Conservation (phyloP, 179 eudicot genomes). For the Vitellaria paradoxa region DNA sequence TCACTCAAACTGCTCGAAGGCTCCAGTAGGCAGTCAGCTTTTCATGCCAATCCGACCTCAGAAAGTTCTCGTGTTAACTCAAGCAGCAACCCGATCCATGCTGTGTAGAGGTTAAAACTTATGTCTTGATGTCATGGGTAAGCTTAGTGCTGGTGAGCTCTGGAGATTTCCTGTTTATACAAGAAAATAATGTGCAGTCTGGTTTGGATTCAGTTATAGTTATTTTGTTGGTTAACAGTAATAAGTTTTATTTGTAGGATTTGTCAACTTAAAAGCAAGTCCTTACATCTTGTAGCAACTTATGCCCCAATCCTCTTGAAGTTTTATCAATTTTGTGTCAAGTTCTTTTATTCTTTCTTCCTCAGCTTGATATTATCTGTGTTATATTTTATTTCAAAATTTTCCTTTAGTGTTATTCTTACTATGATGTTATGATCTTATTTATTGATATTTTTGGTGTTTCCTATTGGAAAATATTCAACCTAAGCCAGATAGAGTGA, state of each 20-base stretch:
- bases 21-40: conserved; percentile 68
- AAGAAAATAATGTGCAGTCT: conserved; percentile 36
- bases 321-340: background rate
- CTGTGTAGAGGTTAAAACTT: conserved; percentile 30
- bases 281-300: background rate
- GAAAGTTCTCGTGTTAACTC: conserved; percentile 45
- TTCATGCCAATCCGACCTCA: conserved; percentile 52
- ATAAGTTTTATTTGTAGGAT: conserved; percentile 6
- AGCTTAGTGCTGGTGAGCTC: conserved; percentile 14
- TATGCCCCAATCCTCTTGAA: background rate
- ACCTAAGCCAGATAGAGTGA: no score
- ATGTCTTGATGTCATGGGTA: background rate
- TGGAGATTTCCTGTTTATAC: conserved; percentile 30
- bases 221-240: conserved; percentile 8
- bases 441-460: background rate
- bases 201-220: conserved; percentile 12
- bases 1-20: conserved; percentile 61
- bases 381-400: background rate
- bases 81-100: conserved; percentile 53
- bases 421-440: background rate
- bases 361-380: no score
- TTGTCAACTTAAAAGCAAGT: background rate
- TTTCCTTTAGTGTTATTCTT: background rate
- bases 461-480: background rate
- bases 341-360: background rate